These are phyloP conservation scores for Zoysia pacifica DNA, from an alignment of 176 grass and related monocot species.

Conservation along the genomic window DNA sequence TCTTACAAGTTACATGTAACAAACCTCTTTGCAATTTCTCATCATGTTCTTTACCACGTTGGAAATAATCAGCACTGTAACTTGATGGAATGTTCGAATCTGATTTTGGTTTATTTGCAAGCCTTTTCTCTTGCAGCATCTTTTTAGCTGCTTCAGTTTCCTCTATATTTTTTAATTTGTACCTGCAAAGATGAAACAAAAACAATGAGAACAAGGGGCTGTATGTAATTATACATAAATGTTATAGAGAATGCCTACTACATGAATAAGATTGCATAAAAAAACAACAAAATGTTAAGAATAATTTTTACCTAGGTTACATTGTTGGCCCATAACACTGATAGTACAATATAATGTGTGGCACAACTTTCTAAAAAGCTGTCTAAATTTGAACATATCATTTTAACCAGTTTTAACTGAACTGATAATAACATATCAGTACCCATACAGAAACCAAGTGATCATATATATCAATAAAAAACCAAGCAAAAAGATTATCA, in stretches of 20 bases:
- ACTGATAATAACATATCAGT: neutral
- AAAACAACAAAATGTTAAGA: neutral
- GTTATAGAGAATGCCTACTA: neutral
- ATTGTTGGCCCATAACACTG: constrained; percentile 6
- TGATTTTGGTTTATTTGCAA: constrained; percentile 79
- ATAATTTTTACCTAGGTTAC: constrained; percentile 16
- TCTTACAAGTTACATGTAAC: constrained; percentile 9
- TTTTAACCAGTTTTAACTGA: constrained; percentile 8
- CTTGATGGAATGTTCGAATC: constrained; percentile 88
- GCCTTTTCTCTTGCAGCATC: constrained; percentile 89
- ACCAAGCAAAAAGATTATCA: neutral
- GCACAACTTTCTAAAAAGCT: neutral
- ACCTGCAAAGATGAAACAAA: constrained; percentile 56
- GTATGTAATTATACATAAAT: neutral
- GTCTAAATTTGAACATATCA: neutral
- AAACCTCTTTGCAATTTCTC: constrained; percentile 90
- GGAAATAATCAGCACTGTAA: constrained; percentile 91
- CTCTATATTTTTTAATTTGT: constrained; percentile 93
- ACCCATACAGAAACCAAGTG: constrained; percentile 6
- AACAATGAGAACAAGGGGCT: constrained; percentile 6
- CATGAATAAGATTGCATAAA: constrained; percentile 21
- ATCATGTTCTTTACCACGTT: constrained; percentile 87
- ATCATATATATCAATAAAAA: constrained; percentile 4
- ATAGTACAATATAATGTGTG: neutral
- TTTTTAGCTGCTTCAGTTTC: constrained; percentile 98